phyloP scores from a whole-genome alignment of 2,329 filamentous ascomycete genomes.

The Alternaria novae-zelandiae region DNA sequence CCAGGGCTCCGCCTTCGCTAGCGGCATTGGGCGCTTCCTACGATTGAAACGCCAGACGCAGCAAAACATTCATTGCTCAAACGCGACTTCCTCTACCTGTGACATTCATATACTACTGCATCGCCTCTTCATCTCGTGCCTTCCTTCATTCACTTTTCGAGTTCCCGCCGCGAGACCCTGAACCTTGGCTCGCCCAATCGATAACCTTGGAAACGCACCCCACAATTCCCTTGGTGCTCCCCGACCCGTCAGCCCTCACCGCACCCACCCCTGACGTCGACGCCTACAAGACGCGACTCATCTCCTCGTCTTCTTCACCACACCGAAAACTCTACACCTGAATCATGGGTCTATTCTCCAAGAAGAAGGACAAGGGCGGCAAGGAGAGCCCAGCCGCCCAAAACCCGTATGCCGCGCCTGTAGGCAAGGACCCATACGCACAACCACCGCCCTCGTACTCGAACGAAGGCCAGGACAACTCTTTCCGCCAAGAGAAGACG shows the following conservation, averaged over 20 bases:
- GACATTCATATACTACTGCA: constrained; percentile 10
- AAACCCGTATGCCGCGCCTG: constrained; percentile 55
- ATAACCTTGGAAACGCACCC: constrained; percentile 15
- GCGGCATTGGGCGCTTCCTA: constrained; percentile 25
- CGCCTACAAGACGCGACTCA: not conserved
- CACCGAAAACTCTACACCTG: not conserved
- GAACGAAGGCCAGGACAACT: constrained; percentile 41
- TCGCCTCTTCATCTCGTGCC: not conserved
- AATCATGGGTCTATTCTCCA: constrained; percentile 59
- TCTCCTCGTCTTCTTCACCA: not conserved
- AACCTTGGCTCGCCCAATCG: constrained; percentile 12
- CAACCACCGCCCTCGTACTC: constrained; percentile 49
- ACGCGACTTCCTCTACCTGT: constrained; percentile 18
- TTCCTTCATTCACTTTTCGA: not conserved
- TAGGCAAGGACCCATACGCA: constrained; percentile 61
- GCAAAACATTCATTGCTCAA: constrained; percentile 24
- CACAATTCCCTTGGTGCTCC: constrained; percentile 20
- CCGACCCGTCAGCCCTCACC: constrained; percentile 2
- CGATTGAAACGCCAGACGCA: constrained; percentile 32
- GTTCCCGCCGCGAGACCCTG: not conserved
- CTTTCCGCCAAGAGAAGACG: constrained; percentile 51
- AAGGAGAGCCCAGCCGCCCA: constrained; percentile 58
- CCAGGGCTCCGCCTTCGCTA: constrained; percentile 19
- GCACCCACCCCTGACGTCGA: not conserved
- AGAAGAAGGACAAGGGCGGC: constrained; percentile 59